Evolutionary conservation across 805 yeast species (phyloP).

Genomic region (Priceomyces medius): DNA sequence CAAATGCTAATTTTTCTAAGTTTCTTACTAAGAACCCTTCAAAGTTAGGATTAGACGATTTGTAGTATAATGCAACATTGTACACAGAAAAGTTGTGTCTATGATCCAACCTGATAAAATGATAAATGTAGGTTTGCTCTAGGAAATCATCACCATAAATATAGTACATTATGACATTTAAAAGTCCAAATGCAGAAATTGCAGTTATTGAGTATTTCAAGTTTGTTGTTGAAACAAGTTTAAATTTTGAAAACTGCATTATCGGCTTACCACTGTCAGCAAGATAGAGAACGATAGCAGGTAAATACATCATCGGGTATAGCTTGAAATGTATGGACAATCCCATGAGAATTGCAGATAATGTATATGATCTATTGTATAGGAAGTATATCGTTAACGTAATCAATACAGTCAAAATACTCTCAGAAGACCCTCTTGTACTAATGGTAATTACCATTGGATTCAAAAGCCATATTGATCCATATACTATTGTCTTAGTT

Average conservation of each 20-base stretch:
- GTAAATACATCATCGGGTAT: conserved; percentile 86
- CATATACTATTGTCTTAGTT: conserved; percentile 38
- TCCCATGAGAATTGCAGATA: conserved; percentile 57
- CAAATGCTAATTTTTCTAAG: conserved; percentile 64
- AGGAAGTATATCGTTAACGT: conserved; percentile 55
- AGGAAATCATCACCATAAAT: conserved; percentile 75
- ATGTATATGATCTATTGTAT: conserved; percentile 24
- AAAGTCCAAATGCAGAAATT: conserved; percentile 39
- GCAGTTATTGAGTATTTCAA: conserved; percentile 32
- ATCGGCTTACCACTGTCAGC: conserved; percentile 21
- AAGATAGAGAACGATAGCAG: conserved; percentile 58
- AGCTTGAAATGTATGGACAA: conserved; percentile 84
- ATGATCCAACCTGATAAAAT: conserved; percentile 81
- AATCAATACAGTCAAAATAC: conserved; percentile 76
- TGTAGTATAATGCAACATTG: conserved; percentile 68
- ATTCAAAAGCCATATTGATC: conserved; percentile 81
- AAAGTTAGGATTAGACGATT: conserved; percentile 36
- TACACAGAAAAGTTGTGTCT: conserved; percentile 93
- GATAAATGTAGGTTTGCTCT: conserved; percentile 78
- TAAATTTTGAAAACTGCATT: conserved; percentile 25
- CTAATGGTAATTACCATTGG: conserved; percentile 94
- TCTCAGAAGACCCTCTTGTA: conserved; percentile 92
- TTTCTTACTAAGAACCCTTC: conserved; percentile 10
- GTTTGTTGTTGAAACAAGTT: conserved; percentile 40
- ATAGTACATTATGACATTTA: conserved; percentile 61